Evolutionary conservation across 2,329 filamentous ascomycete species (phyloP), one percentile per base, ranked within the genome.

Genomic region (Alternaria sp.): DNA sequence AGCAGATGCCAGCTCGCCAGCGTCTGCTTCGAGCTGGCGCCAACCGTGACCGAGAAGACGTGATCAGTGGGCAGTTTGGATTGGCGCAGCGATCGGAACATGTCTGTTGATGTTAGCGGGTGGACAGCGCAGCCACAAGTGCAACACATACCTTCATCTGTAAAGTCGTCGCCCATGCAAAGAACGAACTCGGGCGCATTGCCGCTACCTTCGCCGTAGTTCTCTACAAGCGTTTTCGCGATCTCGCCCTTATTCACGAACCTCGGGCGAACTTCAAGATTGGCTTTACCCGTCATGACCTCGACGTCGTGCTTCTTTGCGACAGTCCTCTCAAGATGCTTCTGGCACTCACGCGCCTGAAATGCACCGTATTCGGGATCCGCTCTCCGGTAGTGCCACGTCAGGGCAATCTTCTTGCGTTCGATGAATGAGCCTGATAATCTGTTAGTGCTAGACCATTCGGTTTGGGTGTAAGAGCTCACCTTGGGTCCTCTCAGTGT

Each of bases 221-320:
- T 89, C 21, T 88, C 83, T 41, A 98, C 89, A 18, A 99, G 86
- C 6, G 90, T 89, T 82, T 93, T 94, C 15, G 90, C 92, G 68
- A 98, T 98, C 81, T 96, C 94, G 28, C 96, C 96, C 84, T 99
- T 99, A 86, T 98, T 98, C 83, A 99, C 94, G 75, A 97, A 97
- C 1, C 90, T 94, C 26, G 95, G 95, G n/a, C 96, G 90, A 30
- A 98, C 95, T 81, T 99, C 96, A 25, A 99, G 86, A 78, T 98
- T 98, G 65, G 95, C 95, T 83, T 98, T 99, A 72, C 96, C 96
- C 0, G 90, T 88, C 94, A 98, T 98, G 63, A 99, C 94, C 74
- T 98, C 95, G 4, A 98, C 92, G 51, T 97, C 94, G 87, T 91
- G 97, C 67, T 89, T 89, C 76, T 89, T 91, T 55, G 84, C 89